phyloP scores from a whole-genome alignment of 2,329 filamentous ascomycete genomes.

The Ophiostoma himal-ulmi region DNA sequence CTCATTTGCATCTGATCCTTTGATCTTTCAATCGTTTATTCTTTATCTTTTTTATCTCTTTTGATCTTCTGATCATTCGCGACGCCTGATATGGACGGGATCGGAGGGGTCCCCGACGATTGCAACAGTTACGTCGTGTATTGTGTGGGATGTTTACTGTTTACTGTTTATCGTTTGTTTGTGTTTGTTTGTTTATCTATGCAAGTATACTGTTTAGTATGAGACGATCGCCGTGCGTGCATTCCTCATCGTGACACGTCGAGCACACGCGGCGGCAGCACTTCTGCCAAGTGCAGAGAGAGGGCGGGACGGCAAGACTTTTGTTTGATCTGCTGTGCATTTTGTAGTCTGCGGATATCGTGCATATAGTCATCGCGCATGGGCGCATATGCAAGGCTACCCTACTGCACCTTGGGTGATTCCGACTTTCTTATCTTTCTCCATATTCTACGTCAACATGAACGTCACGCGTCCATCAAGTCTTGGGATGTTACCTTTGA shows the following conservation, averaged over 20 bases:
- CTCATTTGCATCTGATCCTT: neutral
- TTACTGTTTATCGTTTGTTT: neutral
- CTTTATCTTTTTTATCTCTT: neutral
- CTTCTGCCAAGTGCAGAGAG: neutral
- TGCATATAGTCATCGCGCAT: conserved; percentile 2
- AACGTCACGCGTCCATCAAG: neutral
- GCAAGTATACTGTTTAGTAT: no score
- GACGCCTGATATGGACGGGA: conserved; percentile 1
- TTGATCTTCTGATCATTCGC: neutral
- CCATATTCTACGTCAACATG: neutral
- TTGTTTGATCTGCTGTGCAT: neutral
- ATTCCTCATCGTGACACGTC: neutral
- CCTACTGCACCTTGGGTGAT: neutral
- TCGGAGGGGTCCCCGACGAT: neutral
- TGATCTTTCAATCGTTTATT: neutral
- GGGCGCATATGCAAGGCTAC: conserved; percentile 8
- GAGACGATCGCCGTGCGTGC: neutral
- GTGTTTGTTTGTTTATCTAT: neutral
- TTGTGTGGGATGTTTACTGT: neutral
- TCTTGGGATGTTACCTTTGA: neutral
- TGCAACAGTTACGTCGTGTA: neutral
- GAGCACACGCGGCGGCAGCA: neutral
- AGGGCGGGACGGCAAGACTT: no score
- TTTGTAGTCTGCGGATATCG: neutral
- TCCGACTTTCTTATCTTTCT: neutral